Evolutionary conservation across 805 yeast species (phyloP).

Genomic region (Starmerella bombi): DNA sequence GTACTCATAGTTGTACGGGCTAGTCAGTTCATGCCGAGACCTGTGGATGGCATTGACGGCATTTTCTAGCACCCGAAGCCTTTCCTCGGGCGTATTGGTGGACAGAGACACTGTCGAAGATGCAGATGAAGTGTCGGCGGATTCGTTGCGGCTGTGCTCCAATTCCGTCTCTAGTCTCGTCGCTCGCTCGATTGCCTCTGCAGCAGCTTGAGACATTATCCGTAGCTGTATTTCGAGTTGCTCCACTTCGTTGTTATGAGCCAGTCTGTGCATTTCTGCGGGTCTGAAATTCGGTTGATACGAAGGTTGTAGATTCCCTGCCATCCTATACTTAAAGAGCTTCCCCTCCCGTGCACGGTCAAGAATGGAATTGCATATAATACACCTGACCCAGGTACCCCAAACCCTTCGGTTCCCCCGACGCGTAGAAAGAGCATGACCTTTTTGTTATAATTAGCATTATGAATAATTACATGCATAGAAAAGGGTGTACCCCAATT

Average conservation of each 20-base stretch:
- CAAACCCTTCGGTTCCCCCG: too few species aligned
- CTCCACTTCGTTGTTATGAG: conserved; percentile 14
- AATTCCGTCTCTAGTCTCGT: conserved; percentile 20
- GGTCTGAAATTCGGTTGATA: too few species aligned
- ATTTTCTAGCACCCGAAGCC: conserved; percentile 17
- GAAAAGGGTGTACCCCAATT: too few species aligned
- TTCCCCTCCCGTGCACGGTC: too few species aligned
- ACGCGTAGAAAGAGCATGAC: too few species aligned
- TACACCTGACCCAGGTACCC: too few species aligned
- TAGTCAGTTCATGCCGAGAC: conserved; percentile 20
- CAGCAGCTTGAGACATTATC: conserved; percentile 21
- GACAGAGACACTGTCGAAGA: conserved; percentile 5
- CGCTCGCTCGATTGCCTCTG: conserved; percentile 23
- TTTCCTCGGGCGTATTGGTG: conserved; percentile 10
- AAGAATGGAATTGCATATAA: too few species aligned
- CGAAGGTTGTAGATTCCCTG: too few species aligned
- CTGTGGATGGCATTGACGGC: conserved; percentile 19
- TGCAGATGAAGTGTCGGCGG: conserved; percentile 6
- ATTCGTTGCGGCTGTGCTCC: conserved; percentile 3
- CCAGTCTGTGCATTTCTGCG: not conserved
- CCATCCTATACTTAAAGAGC: too few species aligned
- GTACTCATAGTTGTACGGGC: conserved; percentile 20
- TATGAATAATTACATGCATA: too few species aligned
- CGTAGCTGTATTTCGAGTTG: conserved; percentile 22
- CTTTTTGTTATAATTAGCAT: too few species aligned